These are phyloP conservation scores for Penicillium desertorum DNA, from an alignment of 495 filamentous ascomycete genomes.

Conservation along the genomic window DNA sequence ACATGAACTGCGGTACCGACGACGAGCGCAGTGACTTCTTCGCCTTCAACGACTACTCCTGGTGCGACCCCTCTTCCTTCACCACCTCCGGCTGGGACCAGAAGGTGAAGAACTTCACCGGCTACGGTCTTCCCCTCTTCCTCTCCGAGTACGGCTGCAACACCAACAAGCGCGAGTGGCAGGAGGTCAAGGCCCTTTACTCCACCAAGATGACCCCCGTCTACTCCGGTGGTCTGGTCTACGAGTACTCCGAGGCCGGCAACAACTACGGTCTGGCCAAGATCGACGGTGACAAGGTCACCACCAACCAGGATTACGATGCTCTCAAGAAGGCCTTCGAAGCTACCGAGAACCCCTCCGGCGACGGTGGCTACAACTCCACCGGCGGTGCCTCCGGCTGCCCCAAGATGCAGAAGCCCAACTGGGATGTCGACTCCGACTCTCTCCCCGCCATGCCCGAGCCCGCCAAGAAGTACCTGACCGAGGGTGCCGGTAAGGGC, in stretches of 20 bases:
- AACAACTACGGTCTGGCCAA: slow-evolving; percentile 76
- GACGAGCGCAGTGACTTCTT: slow-evolving; percentile 91
- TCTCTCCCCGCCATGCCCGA: slow-evolving; percentile 74
- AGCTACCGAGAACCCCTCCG: slow-evolving; percentile 62
- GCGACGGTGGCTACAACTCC: slow-evolving; percentile 74
- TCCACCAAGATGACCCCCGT: slow-evolving; percentile 79
- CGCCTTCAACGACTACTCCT: slow-evolving; percentile 98
- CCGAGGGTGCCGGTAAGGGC: slow-evolving; percentile 68
- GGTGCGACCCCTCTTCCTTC: slow-evolving; percentile 85
- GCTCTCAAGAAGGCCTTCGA: slow-evolving; percentile 65
- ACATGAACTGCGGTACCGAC: slow-evolving; percentile 92
- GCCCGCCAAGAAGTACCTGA: slow-evolving; percentile 67
- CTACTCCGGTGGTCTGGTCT: slow-evolving; percentile 94
- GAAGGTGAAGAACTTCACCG: slow-evolving; percentile 88
- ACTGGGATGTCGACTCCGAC: slow-evolving; percentile 71
- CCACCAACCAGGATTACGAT: slow-evolving; percentile 61
- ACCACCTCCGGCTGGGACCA: slow-evolving; percentile 76
- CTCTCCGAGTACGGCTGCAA: slow-evolving; percentile 93
- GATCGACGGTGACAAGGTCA: slow-evolving; percentile 57
- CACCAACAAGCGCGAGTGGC: slow-evolving; percentile 75
- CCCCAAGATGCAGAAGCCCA: slow-evolving; percentile 58
- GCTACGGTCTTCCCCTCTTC: slow-evolving; percentile 92
- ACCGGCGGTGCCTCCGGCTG: slow-evolving; percentile 65
- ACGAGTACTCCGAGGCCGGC: slow-evolving; percentile 84
- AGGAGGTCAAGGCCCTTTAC: slow-evolving; percentile 81